Evolutionary conservation across 1,284 basidiomycete species (phyloP).

Genomic region (Ceratobasidium sp.): DNA sequence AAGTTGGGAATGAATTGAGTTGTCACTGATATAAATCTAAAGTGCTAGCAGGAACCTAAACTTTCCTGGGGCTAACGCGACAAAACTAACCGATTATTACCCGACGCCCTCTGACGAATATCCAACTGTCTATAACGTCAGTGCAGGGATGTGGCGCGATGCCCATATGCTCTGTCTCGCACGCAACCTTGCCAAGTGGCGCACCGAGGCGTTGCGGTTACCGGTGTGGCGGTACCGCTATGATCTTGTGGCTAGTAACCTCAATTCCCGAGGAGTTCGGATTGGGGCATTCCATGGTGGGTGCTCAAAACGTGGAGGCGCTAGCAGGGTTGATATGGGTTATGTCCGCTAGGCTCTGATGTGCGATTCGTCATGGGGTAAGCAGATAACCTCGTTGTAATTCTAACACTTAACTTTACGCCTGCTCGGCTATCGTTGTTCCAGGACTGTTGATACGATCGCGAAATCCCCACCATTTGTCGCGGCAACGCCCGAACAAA

Average conservation of each 20-base stretch:
- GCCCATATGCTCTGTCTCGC: slow-evolving; percentile 65
- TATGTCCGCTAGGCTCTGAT: slow-evolving; percentile 52
- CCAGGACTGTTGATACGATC: slow-evolving; percentile 51
- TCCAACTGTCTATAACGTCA: slow-evolving; percentile 55
- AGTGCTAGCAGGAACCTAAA: slow-evolving; percentile 57
- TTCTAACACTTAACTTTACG: neutral
- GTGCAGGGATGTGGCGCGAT: slow-evolving; percentile 61
- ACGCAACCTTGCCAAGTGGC: slow-evolving; percentile 59
- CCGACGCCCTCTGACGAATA: slow-evolving; percentile 54
- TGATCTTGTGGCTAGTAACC: slow-evolving; percentile 61
- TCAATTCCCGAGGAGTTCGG: slow-evolving; percentile 60
- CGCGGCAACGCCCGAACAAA: slow-evolving; percentile 59
- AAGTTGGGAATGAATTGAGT: neutral
- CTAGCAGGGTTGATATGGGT: no score
- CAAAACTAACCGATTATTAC: slow-evolving; percentile 53
- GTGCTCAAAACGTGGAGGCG: slow-evolving; percentile 4
- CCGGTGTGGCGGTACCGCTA: slow-evolving; percentile 64
- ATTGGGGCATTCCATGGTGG: slow-evolving; percentile 62
- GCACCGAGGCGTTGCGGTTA: slow-evolving; percentile 56
- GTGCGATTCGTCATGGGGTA: slow-evolving; percentile 63
- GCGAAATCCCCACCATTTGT: slow-evolving; percentile 52
- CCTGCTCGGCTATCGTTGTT: neutral
- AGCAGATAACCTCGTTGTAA: neutral
- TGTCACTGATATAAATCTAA: neutral
- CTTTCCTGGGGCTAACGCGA: slow-evolving; percentile 80